These are phyloP conservation scores for Cladosporium sp. DNA, from an alignment of 2,329 filamentous ascomycete species.

Conservation along the genomic window DNA sequence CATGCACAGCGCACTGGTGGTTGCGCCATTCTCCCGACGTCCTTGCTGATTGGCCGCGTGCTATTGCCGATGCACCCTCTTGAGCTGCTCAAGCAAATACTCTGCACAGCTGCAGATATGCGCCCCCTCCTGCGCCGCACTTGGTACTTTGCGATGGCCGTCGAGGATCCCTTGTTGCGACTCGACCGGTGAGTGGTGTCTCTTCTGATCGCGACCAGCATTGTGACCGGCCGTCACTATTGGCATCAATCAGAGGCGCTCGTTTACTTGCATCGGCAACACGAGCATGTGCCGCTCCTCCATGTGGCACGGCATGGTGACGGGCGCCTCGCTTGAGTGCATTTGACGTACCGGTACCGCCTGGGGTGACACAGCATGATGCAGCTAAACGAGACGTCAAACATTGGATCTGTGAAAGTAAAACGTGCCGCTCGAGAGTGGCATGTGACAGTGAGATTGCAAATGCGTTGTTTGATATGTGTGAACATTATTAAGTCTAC, in stretches of 20 bases:
- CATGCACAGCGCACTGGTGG: conserved; percentile 11
- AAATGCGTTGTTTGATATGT: conserved; percentile 4
- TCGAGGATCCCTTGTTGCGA: conserved; percentile 10
- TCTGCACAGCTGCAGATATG: conserved; percentile 15
- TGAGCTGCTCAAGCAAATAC: conserved; percentile 11
- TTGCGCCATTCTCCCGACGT: conserved; percentile 9
- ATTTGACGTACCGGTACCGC: conserved; percentile 17
- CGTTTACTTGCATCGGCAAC: conserved; percentile 19
- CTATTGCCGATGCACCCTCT: conserved; percentile 5
- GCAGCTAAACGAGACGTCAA: conserved; percentile 15
- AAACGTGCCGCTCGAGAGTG: not conserved
- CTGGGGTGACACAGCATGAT: conserved; percentile 16
- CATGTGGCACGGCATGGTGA: conserved; percentile 19
- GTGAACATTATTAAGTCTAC: conserved; percentile 19
- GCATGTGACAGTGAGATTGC: conserved; percentile 7
- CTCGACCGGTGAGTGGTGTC: not conserved
- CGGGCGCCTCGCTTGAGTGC: conserved; percentile 19
- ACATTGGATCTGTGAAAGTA: conserved; percentile 4
- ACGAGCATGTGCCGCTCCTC: conserved; percentile 17
- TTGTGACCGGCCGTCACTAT: not conserved
- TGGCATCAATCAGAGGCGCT: conserved; percentile 15
- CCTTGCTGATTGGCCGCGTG: not conserved
- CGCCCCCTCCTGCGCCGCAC: conserved; percentile 6
- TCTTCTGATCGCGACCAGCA: not conserved
- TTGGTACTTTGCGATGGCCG: not conserved